These are phyloP conservation scores for Cyclotella baltica DNA, from an alignment of 108 stramenopile genomes.

Conservation along the genomic window DNA sequence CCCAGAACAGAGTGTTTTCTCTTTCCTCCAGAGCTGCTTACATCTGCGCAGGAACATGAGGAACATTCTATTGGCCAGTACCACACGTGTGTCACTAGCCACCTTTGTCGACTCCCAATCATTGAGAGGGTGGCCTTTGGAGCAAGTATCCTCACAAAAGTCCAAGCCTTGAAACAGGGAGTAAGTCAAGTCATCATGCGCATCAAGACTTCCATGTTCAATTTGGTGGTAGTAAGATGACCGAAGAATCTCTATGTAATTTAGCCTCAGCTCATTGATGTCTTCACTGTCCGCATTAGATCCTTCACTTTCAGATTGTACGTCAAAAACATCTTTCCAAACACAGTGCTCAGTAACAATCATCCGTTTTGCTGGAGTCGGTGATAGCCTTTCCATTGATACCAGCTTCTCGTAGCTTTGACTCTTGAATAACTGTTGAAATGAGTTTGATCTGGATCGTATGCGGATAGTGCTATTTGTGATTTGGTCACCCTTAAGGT, in stretches of 20 bases:
- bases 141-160: slow-evolving; percentile 48
- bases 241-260: slow-evolving; percentile 57
- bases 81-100: slow-evolving; percentile 6
- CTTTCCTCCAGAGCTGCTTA: too few relatives aligned
- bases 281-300: background rate
- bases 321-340: background rate
- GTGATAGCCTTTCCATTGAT: too few relatives aligned
- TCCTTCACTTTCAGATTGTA: background rate
- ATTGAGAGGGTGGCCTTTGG: slow-evolving; percentile 49
- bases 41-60: too few relatives aligned
- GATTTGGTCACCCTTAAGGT: too few relatives aligned
- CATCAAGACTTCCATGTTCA: slow-evolving; percentile 53
- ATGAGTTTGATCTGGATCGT: too few relatives aligned
- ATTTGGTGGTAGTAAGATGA: slow-evolving; percentile 56
- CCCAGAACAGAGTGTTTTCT: too few relatives aligned
- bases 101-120: slow-evolving; percentile 49
- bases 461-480: too few relatives aligned
- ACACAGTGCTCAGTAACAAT: background rate
- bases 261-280: background rate
- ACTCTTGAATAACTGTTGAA: too few relatives aligned
- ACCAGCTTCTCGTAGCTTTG: too few relatives aligned
- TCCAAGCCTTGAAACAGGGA: slow-evolving; percentile 40
- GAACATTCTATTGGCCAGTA: too few relatives aligned
- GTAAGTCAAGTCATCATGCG: background rate
- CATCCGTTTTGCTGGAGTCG: too few relatives aligned